Base-by-base conservation (phyloP, 2,329 filamentous ascomycete species). In the Paecilomyces sp. region DNA sequence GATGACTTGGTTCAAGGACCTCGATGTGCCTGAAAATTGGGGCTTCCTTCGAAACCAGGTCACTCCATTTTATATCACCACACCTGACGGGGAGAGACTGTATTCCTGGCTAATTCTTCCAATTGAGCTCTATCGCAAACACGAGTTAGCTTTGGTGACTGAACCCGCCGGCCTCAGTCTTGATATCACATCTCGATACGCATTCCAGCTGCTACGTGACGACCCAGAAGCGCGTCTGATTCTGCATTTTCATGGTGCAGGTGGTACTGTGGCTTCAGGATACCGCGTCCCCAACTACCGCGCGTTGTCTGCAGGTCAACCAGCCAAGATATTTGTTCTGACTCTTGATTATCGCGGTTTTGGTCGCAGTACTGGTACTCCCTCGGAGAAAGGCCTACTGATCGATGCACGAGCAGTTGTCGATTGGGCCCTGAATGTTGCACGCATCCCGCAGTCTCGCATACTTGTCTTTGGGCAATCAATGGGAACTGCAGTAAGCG, bases 281-380 rank as follows among this genome's bases (percentile, higher is more conserved):
- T 83, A 78, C 68, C 72, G 84, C 7, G 79, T 80, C 0, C 76
- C 79, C 15, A n/a, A 41, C 36, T 41, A 87, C 67, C 79, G 83
- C 1, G 81, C 80, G 12, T 72, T 86, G 51, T 81, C 75, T n/a
- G 80, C 80, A 6, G 78, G 73, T 0, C 73, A 78, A 1, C 79
- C 83, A 0, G 66, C 74, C 22, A 83, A 57, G 33, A 47, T 47
- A 36, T 57, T 57, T 64, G 77, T 83, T 41, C 66, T 88, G 8
- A 78, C 82, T 1, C 80, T 88, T 57, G 85, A 88, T 70, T 88
- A 87, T 64, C 79, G 85, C 4, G 85, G 85, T 0, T 88, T 83
- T 63, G 85, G 85, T 1, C 69, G 67, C 3, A 83, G 80, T 56
- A 80, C 72, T 0, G 84, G 84, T 1, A 66, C 69, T 4, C 84